Percentiles rank a stretch among this genome's conserved stretches.
These are phyloP conservation scores for Hemisphaericaspora lyxosophila DNA, from an alignment of 1,139 yeast species.

Conservation along the genomic window DNA sequence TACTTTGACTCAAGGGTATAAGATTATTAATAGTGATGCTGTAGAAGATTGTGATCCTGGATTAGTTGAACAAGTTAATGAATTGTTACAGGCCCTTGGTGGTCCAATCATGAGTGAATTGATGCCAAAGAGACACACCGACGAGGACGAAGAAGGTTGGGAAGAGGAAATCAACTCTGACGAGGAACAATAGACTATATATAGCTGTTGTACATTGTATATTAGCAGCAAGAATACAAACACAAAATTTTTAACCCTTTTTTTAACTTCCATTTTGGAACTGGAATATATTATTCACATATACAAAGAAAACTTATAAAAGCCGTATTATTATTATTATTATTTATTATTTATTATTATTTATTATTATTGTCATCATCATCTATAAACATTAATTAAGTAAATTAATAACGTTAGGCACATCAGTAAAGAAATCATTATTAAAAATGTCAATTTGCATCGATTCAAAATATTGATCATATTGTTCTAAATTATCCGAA, in stretches of 20 bases:
- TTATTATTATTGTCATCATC: background rate
- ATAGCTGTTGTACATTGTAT: no score
- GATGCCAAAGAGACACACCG: slow-evolving; percentile 43
- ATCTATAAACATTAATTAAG: slow-evolving; percentile 5
- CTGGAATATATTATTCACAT: no score
- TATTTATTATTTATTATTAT: no score
- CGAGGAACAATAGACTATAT: slow-evolving; percentile 12
- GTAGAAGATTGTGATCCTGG: slow-evolving; percentile 56
- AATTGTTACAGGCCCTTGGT: slow-evolving; percentile 54
- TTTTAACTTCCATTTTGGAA: no score
- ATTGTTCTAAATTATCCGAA: slow-evolving; percentile 13
- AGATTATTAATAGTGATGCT: slow-evolving; percentile 44
- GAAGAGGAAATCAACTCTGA: slow-evolving; percentile 45
- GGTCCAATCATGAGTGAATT: slow-evolving; percentile 54
- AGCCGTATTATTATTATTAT: no score
- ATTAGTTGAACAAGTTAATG: slow-evolving; percentile 50
- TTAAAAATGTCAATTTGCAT: slow-evolving; percentile 33
- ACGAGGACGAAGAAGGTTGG: slow-evolving; percentile 43
- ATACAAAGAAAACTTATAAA: no score
- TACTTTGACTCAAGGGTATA: slow-evolving; percentile 58
- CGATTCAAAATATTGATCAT: slow-evolving; percentile 29
- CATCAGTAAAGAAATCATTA: slow-evolving; percentile 29
- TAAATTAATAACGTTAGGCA: slow-evolving; percentile 24
- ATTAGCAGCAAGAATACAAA: no score
- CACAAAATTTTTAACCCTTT: no score